phyloP scores from a whole-genome alignment of 1,284 basidiomycete genomes.

The Ceratobasidium sp. region DNA sequence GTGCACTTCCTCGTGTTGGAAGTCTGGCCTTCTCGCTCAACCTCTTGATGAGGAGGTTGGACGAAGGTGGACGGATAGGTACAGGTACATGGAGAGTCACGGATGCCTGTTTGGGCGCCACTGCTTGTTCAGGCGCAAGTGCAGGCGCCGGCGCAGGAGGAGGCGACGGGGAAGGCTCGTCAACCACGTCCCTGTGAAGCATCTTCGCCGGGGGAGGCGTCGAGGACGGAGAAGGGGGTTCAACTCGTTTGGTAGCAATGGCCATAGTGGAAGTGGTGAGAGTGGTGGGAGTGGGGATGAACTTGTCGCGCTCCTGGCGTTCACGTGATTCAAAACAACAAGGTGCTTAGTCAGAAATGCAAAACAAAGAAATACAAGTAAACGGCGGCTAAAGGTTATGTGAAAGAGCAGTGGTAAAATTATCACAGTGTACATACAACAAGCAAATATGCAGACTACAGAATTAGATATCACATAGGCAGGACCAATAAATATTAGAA shows the following conservation, averaged over 20 bases:
- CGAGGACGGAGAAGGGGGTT: slow-evolving; percentile 28
- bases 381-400: slow-evolving; percentile 14
- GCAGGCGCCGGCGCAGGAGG: slow-evolving; percentile 20
- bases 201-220: slow-evolving; percentile 29
- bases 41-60: slow-evolving; percentile 80
- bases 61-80: slow-evolving; percentile 46
- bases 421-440: slow-evolving; percentile 17
- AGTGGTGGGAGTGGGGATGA: neutral
- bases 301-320: neutral
- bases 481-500: neutral
- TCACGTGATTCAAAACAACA: neutral
- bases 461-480: slow-evolving; percentile 2
- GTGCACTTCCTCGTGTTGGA: slow-evolving; percentile 86
- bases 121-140: slow-evolving; percentile 28
- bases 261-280: neutral
- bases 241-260: slow-evolving; percentile 22
- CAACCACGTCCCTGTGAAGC: slow-evolving; percentile 30
- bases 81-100: neutral
- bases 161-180: slow-evolving; percentile 7
- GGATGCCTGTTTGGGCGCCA: neutral
- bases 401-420: neutral
- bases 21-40: slow-evolving; percentile 83
- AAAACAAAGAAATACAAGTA: neutral
- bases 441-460: neutral
- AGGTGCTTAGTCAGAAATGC: neutral